A percentile compares a stretch with the other conserved stretches of the same genome.
Evolutionary conservation across 345 rosid species (phyloP).

Genomic region (Euphorbia tirucalli): DNA sequence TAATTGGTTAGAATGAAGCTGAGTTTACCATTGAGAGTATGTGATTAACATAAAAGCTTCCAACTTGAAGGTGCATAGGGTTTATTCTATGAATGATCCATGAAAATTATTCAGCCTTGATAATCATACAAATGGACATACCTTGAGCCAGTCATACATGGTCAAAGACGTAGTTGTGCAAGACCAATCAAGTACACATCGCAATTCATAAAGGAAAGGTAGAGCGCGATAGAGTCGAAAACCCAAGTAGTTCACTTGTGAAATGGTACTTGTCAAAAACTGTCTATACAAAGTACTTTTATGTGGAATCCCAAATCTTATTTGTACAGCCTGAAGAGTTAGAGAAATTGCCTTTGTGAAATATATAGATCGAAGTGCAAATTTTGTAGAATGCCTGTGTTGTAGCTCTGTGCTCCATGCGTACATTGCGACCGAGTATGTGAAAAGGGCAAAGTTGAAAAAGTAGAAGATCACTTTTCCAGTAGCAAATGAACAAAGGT

Average conservation of each 20-base stretch:
- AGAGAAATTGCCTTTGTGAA: conserved; percentile 43
- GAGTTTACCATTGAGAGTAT: neutral
- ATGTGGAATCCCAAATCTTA: conserved; percentile 41
- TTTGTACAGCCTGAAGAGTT: conserved; percentile 42
- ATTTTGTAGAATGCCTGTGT: conserved; percentile 31
- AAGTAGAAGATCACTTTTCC: conserved; percentile 43
- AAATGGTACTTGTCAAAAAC: conserved; percentile 37
- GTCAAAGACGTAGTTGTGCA: conserved; percentile 51
- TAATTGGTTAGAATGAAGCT: neutral
- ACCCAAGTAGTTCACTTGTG: conserved; percentile 39
- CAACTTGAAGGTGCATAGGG: neutral
- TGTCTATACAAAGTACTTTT: conserved; percentile 44
- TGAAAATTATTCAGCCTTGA: neutral
- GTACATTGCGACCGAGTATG: conserved; percentile 35
- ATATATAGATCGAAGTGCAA: conserved; percentile 45
- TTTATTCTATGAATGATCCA: neutral
- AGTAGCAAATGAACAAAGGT: conserved; percentile 45
- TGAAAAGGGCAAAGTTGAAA: conserved; percentile 37
- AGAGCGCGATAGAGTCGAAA: conserved; percentile 46
- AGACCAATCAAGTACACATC: conserved; percentile 56
- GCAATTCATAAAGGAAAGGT: conserved; percentile 46
- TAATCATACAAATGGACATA: conserved; percentile 7
- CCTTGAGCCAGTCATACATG: conserved; percentile 54
- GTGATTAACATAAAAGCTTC: neutral
- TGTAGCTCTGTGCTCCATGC: conserved; percentile 39